Conservation (phyloP, 208 protist genomes). For the Trypanosoma theileri region DNA sequence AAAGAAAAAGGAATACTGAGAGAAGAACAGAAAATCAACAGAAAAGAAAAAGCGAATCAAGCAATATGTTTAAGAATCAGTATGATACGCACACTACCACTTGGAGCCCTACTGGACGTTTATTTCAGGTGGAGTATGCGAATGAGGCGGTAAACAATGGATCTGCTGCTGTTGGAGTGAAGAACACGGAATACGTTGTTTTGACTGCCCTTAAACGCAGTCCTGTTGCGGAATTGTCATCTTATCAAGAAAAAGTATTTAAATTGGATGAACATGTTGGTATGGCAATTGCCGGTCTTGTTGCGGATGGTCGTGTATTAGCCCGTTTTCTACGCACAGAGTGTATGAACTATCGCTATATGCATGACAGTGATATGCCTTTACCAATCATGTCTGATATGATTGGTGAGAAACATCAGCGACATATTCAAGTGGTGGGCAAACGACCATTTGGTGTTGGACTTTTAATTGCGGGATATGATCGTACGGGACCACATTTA, state of each 20-base stretch:
- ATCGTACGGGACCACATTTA: conserved; percentile 93
- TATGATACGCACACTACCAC: conserved; percentile 99
- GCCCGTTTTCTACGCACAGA: conserved; percentile 96
- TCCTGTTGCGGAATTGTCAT: conserved; percentile 94
- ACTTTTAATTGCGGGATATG: conserved; percentile 96
- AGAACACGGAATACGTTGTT: conserved; percentile 94
- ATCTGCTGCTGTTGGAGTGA: conserved; percentile 96
- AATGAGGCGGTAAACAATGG: conserved; percentile 99
- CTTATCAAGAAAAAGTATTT: conserved; percentile 98
- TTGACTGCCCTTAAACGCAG: conserved; percentile 94
- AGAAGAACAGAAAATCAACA: background rate
- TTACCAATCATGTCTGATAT: conserved; percentile 77
- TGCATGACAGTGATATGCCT: conserved; percentile 77
- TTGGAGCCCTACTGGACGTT: conserved; percentile 96
- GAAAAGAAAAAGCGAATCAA: conserved; percentile 9
- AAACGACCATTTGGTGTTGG: conserved; percentile 99
- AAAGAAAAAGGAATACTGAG: conserved; percentile 11
- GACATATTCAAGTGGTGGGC: conserved; percentile 95
- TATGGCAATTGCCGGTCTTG: conserved; percentile 98
- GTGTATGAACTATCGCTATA: conserved; percentile 97
- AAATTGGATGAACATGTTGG: conserved; percentile 98
- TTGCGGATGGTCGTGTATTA: conserved; percentile 95
- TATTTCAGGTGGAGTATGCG: conserved; percentile 99
- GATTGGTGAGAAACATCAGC: conserved; percentile 94
- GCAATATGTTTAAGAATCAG: conserved; percentile 90